These are phyloP conservation scores for Aspergillus japonicus DNA, from an alignment of 2,329 filamentous ascomycete species.

Conservation along the genomic window DNA sequence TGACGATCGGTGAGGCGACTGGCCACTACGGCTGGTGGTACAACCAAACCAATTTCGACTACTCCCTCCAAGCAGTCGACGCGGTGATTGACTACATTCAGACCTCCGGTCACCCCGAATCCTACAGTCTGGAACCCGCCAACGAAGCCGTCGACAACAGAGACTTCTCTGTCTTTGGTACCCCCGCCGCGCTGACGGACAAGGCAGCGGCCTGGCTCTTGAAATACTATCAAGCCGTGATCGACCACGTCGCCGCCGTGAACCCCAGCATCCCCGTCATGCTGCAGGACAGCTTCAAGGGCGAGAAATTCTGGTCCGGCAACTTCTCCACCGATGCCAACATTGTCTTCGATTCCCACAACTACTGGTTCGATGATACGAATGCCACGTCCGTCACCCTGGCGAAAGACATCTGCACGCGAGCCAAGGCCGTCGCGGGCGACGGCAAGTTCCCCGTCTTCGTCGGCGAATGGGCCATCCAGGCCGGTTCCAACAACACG, in stretches of 20 bases:
- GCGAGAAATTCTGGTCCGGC: constrained; percentile 20
- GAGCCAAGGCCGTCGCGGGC: constrained; percentile 16
- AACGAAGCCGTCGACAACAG: constrained; percentile 26
- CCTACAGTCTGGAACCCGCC: constrained; percentile 23
- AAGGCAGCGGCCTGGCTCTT: constrained; percentile 23
- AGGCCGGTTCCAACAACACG: constrained; percentile 17
- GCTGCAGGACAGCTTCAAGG: constrained; percentile 28
- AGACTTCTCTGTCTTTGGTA: constrained; percentile 24
- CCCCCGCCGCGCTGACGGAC: constrained; percentile 22
- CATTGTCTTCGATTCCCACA: constrained; percentile 25
- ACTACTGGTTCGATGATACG: constrained; percentile 24
- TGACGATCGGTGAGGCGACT: constrained; percentile 23
- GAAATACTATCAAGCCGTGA: constrained; percentile 23
- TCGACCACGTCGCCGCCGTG: constrained; percentile 17
- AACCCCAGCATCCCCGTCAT: constrained; percentile 24
- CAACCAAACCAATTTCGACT: constrained; percentile 20
- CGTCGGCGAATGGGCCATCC: constrained; percentile 25
- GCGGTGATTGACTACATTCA: constrained; percentile 19
- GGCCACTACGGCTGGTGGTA: constrained; percentile 24
- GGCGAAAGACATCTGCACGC: constrained; percentile 15
- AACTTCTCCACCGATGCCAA: constrained; percentile 18
- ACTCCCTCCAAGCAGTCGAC: constrained; percentile 22
- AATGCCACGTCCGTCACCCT: constrained; percentile 20
- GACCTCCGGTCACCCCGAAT: constrained; percentile 16
- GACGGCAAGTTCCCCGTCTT: constrained; percentile 25